Percentiles rank a stretch among this genome's conserved stretches.
Evolutionary conservation across 2,329 filamentous ascomycete genomes (phyloP).

Genomic region (Fusarium hostae): DNA sequence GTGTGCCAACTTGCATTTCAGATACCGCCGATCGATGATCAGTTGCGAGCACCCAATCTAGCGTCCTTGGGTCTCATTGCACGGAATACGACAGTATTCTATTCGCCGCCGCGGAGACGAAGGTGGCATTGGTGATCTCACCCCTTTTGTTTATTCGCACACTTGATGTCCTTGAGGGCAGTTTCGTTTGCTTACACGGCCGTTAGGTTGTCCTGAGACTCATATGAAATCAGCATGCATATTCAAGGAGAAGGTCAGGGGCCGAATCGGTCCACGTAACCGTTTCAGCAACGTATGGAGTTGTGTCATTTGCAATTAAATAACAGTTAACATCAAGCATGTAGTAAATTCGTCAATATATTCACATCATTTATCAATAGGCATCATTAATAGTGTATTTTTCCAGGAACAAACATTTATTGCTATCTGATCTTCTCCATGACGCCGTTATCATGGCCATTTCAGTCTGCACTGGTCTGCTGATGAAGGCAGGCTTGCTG

Average conservation of each 20-base stretch:
- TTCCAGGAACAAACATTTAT: not conserved
- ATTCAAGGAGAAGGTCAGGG: constrained; percentile 21
- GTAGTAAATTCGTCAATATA: constrained; percentile 13
- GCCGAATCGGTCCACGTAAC: constrained; percentile 9
- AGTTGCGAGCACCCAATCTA: not conserved
- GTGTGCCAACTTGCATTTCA: not conserved
- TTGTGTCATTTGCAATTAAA: constrained; percentile 22
- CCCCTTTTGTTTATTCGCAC: constrained; percentile 22
- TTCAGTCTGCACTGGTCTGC: not conserved
- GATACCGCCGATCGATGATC: not conserved
- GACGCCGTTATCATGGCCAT: not conserved
- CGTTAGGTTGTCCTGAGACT: constrained; percentile 19
- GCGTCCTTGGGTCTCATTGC: not conserved
- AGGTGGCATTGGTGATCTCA: constrained; percentile 18
- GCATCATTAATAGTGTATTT: not conserved
- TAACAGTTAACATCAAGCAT: constrained; percentile 31
- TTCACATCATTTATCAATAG: constrained; percentile 6
- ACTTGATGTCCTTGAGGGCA: constrained; percentile 26
- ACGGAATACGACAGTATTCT: not conserved
- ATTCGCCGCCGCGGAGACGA: constrained; percentile 1
- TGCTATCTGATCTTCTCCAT: not conserved
- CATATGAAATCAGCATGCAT: constrained; percentile 30
- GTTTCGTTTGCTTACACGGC: constrained; percentile 28
- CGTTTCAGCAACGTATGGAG: constrained; percentile 22
- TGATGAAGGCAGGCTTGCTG: not conserved